Conservation (phyloP, 495 filamentous ascomycete genomes). For the Elaphomyces granulatus region DNA sequence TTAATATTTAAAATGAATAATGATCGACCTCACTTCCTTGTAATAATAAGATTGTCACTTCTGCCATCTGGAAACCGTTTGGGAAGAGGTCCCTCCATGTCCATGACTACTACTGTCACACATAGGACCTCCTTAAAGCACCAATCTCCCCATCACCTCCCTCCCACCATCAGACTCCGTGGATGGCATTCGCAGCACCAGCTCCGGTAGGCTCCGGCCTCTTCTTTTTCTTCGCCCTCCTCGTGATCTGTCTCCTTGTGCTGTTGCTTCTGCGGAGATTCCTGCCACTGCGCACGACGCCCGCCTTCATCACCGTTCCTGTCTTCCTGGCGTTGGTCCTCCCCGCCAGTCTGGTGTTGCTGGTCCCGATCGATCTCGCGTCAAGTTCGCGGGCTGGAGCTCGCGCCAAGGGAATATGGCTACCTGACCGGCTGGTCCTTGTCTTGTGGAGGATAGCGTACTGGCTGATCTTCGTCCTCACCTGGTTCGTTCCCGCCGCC, state of each 20-base stretch:
- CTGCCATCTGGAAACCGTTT: too few relatives aligned
- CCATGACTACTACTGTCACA: too few relatives aligned
- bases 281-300: conserved; percentile 77
- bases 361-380: conserved; percentile 92
- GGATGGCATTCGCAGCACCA: conserved; percentile 19
- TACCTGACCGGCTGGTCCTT: conserved; percentile 52
- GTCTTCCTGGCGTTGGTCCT: conserved; percentile 89
- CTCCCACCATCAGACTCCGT: neutral
- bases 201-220: conserved; percentile 49
- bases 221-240: conserved; percentile 56
- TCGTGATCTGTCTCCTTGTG: conserved; percentile 58
- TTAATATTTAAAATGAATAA: too few relatives aligned
- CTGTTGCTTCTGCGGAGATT: conserved; percentile 77
- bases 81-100: too few relatives aligned
- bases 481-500: conserved; percentile 62
- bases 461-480: conserved; percentile 90
- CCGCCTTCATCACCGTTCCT: conserved; percentile 78
- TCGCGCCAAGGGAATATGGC: conserved; percentile 49
- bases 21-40: too few relatives aligned
- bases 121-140: neutral
- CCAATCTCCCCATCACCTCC: neutral
- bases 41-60: too few relatives aligned
- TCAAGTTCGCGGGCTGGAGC: conserved; percentile 62
- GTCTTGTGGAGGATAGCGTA: conserved; percentile 89
- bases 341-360: conserved; percentile 81